Conservation (phyloP, 2,329 filamentous ascomycete species). For the Penicillium sp. region DNA sequence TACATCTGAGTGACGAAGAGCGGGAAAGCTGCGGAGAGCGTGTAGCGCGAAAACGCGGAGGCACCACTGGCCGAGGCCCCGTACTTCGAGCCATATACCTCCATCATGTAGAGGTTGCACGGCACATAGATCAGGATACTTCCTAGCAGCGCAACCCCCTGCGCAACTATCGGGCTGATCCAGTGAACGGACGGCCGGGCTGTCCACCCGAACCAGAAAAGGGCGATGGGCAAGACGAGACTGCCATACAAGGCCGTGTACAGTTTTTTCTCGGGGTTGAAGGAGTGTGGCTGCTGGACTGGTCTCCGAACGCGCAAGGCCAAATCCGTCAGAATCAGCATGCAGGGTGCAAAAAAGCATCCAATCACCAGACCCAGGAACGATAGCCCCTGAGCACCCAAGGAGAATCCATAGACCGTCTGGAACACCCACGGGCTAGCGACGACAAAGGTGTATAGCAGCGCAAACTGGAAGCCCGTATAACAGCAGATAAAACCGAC, state of each 20-base stretch:
- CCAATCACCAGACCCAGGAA: constrained; percentile 79
- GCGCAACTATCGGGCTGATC: constrained; percentile 30
- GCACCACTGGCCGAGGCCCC: constrained; percentile 37
- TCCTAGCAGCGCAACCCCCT: constrained; percentile 26
- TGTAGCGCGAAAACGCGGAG: constrained; percentile 27
- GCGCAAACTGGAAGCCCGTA: constrained; percentile 71
- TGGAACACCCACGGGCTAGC: constrained; percentile 81
- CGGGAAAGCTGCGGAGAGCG: constrained; percentile 36
- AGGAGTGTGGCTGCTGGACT: constrained; percentile 31
- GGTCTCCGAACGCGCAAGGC: constrained; percentile 55
- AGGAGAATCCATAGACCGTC: constrained; percentile 50
- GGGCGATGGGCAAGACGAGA: constrained; percentile 48
- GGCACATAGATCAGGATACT: constrained; percentile 36
- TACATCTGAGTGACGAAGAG: constrained; percentile 44
- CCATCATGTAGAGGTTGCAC: constrained; percentile 42
- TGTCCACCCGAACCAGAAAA: constrained; percentile 71
- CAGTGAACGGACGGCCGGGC: constrained; percentile 36
- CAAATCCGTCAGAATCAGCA: constrained; percentile 38
- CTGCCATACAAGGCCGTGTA: constrained; percentile 27
- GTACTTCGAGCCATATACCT: constrained; percentile 41
- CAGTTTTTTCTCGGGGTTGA: constrained; percentile 25
- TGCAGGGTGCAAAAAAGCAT: constrained; percentile 54
- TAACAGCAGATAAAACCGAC: constrained; percentile 67
- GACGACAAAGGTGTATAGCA: constrained; percentile 82
- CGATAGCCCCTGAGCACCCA: constrained; percentile 67